A percentile compares a stretch with the other conserved stretches of the same genome.
Evolutionary conservation across 257 asterid genomes (phyloP).

Genomic region (Solanum lycopersicoides): DNA sequence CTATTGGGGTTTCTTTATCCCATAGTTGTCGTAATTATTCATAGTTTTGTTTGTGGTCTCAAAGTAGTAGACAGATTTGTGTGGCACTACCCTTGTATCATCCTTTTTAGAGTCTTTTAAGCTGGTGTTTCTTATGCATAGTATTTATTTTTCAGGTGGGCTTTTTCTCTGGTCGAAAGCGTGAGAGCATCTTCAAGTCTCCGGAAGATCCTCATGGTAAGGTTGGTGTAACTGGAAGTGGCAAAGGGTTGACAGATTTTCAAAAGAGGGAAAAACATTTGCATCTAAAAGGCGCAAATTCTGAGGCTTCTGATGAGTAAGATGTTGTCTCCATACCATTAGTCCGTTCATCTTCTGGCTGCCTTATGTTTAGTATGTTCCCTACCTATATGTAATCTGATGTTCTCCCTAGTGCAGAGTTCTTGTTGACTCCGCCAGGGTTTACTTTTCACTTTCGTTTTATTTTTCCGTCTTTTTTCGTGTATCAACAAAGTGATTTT

Average conservation of each 20-base stretch:
- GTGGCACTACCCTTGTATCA: neutral
- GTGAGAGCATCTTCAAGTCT: conserved; percentile 93
- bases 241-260: conserved; percentile 90
- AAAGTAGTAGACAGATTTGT: neutral
- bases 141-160: conserved; percentile 47
- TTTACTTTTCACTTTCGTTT: neutral
- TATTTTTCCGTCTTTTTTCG: neutral
- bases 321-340: neutral
- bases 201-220: conserved; percentile 92
- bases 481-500: neutral
- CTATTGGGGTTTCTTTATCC: neutral
- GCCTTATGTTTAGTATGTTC: neutral
- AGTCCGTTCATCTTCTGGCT: neutral
- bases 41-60: neutral
- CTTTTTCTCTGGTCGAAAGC: conserved; percentile 90
- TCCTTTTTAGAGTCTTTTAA: neutral
- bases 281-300: conserved; percentile 82
- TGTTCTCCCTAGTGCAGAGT: neutral
- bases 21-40: neutral
- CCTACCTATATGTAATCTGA: neutral
- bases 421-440: neutral
- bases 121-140: neutral
- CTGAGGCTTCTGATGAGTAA: conserved; percentile 44
- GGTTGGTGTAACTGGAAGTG: conserved; percentile 97
- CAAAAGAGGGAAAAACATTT: conserved; percentile 94